Conservation (phyloP, 805 yeast genomes). For the Kluyveromyces starmeri region DNA sequence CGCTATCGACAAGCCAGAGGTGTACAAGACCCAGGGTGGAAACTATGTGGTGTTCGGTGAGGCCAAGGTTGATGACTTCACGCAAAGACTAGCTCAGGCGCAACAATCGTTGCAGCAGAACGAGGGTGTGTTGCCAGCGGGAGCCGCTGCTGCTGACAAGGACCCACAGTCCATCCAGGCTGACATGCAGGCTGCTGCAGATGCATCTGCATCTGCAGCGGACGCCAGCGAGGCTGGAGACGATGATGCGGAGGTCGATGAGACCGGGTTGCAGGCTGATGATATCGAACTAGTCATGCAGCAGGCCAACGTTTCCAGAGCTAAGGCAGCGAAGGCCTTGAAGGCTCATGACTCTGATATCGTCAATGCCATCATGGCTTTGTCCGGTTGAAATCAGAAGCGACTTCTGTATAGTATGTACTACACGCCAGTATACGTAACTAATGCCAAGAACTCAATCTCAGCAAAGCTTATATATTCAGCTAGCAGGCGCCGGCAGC, state of each 20-base stretch:
- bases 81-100: constrained; percentile 78
- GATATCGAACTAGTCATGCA: constrained; percentile 83
- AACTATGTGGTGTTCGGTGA: constrained; percentile 96
- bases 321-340: constrained; percentile 87
- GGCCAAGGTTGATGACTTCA: constrained; percentile 91
- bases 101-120: constrained; percentile 52
- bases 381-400: constrained; percentile 32
- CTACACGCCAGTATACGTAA: no score
- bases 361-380: constrained; percentile 91
- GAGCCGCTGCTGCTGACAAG: constrained; percentile 41
- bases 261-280: constrained; percentile 69
- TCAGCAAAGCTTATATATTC: no score
- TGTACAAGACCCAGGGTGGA: constrained; percentile 86
- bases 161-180: constrained; percentile 76
- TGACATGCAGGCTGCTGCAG: constrained; percentile 63
- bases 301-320: constrained; percentile 84
- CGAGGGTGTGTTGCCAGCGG: constrained; percentile 36
- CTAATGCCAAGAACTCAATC: no score
- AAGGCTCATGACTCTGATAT: constrained; percentile 84
- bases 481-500: no score
- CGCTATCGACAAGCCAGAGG: constrained; percentile 92
- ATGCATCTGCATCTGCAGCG: constrained; percentile 34
- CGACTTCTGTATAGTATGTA: no score
- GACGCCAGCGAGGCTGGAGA: constrained; percentile 33
- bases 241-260: constrained; percentile 68